Evolutionary conservation across 345 rosid species (phyloP).

Genomic region (Euphorbia pulcherrima): DNA sequence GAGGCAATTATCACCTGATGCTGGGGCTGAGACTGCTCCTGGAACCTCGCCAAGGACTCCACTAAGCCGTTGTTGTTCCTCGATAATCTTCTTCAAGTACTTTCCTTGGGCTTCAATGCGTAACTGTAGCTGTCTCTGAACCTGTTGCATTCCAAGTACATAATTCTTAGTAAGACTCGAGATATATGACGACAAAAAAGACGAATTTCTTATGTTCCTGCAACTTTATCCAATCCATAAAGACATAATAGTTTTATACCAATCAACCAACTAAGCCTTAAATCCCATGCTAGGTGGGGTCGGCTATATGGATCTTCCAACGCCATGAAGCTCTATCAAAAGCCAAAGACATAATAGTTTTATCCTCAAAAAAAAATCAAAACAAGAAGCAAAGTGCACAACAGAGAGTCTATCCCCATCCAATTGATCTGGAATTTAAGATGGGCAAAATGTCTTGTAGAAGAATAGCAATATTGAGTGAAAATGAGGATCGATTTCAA

Average conservation of each 20-base stretch:
- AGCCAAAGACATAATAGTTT: no score
- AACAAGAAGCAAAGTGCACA: not conserved
- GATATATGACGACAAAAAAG: not conserved
- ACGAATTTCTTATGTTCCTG: not conserved
- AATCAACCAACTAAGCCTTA: no score
- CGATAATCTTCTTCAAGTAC: slow-evolving; percentile 95
- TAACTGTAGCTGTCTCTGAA: slow-evolving; percentile 93
- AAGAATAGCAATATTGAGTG: not conserved
- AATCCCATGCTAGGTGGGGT: no score
- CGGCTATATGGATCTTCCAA: no score
- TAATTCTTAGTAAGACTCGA: slow-evolving; percentile 1
- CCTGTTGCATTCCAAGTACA: slow-evolving; percentile 44
- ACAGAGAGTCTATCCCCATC: not conserved
- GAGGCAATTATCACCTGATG: slow-evolving; percentile 40
- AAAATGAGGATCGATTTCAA: not conserved
- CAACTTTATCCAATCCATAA: not conserved
- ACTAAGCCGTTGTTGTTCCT: slow-evolving; percentile 88
- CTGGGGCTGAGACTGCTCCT: slow-evolving; percentile 37
- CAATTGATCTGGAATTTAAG: not conserved
- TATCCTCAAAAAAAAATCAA: not conserved
- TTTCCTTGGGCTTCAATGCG: slow-evolving; percentile 98
- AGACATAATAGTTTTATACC: no score
- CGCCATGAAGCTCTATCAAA: no score
- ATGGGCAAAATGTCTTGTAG: not conserved
- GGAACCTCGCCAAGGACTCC: slow-evolving; percentile 63